Percentiles rank a stretch among this genome's conserved stretches.
phyloP scores from a whole-genome alignment of 2,329 filamentous ascomycete genomes.

The Orbilia ellipsospora region DNA sequence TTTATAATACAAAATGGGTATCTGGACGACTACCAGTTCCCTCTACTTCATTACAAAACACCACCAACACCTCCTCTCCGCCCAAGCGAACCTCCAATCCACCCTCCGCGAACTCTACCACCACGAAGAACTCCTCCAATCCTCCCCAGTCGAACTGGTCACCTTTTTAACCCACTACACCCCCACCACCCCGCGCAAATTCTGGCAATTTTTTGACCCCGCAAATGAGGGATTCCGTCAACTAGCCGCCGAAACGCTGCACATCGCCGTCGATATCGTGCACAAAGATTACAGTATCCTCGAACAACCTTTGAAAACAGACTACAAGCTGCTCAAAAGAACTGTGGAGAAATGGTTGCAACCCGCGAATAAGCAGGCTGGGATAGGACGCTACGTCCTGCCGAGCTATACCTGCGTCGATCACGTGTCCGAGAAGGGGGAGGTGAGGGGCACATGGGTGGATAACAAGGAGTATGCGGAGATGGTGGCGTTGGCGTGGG shows the following conservation, averaged over 20 bases:
- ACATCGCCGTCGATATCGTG: constrained; percentile 46
- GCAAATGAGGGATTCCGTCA: constrained; percentile 34
- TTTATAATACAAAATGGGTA: constrained; percentile 36
- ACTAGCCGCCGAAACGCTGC: constrained; percentile 43
- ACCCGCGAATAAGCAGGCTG: constrained; percentile 29
- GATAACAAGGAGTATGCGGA: constrained; percentile 45
- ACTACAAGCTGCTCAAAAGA: constrained; percentile 35
- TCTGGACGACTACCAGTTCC: constrained; percentile 49
- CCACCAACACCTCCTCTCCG: constrained; percentile 54
- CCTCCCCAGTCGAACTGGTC: constrained; percentile 36
- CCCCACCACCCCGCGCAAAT: constrained; percentile 39
- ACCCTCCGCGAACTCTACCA: constrained; percentile 55
- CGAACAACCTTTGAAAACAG: constrained; percentile 39
- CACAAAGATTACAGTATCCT: constrained; percentile 52
- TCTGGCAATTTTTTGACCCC: constrained; percentile 50
- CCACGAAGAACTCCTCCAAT: constrained; percentile 52
- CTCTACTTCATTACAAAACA: constrained; percentile 54
- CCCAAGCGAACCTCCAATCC: constrained; percentile 46
- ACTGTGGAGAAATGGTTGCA: constrained; percentile 51
- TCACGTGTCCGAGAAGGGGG: constrained; percentile 41
- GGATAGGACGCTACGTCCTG: constrained; percentile 46
- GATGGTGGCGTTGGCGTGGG: constrained; percentile 53
- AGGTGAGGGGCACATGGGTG: constrained; percentile 49
- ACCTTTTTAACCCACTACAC: constrained; percentile 30
- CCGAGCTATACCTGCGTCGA: constrained; percentile 46